Conservation (phyloP, 108 stramenopile species). For the Skeletonema potamos region DNA sequence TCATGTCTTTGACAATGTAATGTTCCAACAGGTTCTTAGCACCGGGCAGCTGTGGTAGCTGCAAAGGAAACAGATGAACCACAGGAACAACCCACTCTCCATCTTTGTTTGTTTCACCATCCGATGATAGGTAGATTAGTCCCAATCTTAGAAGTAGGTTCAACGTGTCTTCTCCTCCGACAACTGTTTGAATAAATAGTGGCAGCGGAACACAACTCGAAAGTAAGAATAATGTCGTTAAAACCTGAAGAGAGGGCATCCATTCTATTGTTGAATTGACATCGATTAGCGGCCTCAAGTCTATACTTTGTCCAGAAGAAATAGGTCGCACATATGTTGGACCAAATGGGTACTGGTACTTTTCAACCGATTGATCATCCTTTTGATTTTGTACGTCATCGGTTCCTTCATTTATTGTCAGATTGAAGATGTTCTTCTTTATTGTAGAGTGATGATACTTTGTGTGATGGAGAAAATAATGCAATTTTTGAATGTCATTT, state of each 20-base stretch:
- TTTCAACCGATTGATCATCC: neutral
- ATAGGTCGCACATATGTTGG: constrained; percentile 42
- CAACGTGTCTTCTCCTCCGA: constrained; percentile 44
- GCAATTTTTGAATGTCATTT: constrained; percentile 25
- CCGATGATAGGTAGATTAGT: constrained; percentile 39
- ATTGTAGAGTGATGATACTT: constrained; percentile 31
- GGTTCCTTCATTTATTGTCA: constrained; percentile 4
- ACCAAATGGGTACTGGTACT: constrained; percentile 40
- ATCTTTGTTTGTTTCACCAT: constrained; percentile 6
- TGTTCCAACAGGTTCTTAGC: neutral
- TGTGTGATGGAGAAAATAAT: constrained; percentile 18
- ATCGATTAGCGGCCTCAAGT: constrained; percentile 16
- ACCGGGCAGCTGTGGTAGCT: constrained; percentile 15
- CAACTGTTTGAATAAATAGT: constrained; percentile 26
- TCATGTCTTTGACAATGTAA: constrained; percentile 10
- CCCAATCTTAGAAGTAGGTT: constrained; percentile 52
- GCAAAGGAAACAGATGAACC: constrained; percentile 64
- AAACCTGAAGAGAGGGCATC: constrained; percentile 35
- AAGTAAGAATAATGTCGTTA: constrained; percentile 48
- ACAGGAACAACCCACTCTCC: constrained; percentile 54
- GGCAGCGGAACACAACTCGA: constrained; percentile 44
- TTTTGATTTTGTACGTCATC: neutral
- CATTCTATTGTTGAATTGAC: neutral
- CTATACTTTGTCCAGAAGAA: constrained; percentile 20
- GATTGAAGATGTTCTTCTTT: constrained; percentile 22